Evolutionary conservation across 345 rosid species (phyloP).

Genomic region (Gossypium anomalum): DNA sequence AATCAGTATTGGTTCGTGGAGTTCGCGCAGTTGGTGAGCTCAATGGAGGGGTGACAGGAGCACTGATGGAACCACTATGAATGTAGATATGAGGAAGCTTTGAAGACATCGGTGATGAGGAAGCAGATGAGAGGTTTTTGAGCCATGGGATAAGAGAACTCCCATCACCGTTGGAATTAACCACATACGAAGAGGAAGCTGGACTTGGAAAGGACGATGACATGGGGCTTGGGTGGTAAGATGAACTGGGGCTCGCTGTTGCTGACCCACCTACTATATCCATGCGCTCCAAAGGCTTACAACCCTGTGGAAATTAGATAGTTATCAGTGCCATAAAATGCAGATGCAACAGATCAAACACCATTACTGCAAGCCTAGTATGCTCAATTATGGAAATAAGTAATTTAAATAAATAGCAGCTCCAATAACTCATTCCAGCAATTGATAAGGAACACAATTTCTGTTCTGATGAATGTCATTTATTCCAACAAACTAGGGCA

Average conservation of each 20-base stretch:
- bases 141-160: slow-evolving; percentile 93
- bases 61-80: slow-evolving; percentile 91
- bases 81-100: slow-evolving; percentile 61
- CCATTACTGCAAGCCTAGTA: neutral
- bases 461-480: neutral
- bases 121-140: slow-evolving; percentile 79
- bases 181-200: slow-evolving; percentile 61
- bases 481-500: neutral
- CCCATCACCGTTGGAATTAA: slow-evolving; percentile 57
- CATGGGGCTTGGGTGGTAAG: slow-evolving; percentile 81
- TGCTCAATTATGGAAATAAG: neutral
- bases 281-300: slow-evolving; percentile 73
- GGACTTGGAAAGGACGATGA: slow-evolving; percentile 89
- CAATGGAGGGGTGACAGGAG: slow-evolving; percentile 97
- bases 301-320: slow-evolving; percentile 49
- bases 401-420: neutral
- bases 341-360: neutral
- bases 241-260: slow-evolving; percentile 74
- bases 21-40: slow-evolving; percentile 89
- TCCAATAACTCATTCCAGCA: neutral
- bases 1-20: slow-evolving; percentile 57
- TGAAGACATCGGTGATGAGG: slow-evolving; percentile 77
- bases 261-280: slow-evolving; percentile 72
- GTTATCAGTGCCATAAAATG: neutral
- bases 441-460: too few species aligned